phyloP scores from a whole-genome alignment of 2,329 filamentous ascomycete genomes.

The Aspergillus ruber region DNA sequence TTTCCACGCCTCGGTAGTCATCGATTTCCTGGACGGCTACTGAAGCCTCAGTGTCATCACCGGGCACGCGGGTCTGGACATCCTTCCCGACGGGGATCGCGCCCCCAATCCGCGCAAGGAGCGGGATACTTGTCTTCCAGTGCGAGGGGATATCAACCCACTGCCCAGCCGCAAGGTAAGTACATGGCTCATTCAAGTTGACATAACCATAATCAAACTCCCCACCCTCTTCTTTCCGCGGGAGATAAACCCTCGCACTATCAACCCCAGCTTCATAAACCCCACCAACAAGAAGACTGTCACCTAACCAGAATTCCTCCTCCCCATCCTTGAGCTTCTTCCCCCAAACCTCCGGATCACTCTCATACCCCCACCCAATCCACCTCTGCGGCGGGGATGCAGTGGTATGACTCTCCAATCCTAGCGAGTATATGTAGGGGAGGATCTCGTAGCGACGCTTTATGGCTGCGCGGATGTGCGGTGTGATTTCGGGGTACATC shows the following conservation, averaged over 20 bases:
- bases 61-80: constrained; percentile 47
- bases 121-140: constrained; percentile 51
- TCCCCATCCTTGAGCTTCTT: constrained; percentile 56
- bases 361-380: constrained; percentile 67
- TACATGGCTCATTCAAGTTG: constrained; percentile 57
- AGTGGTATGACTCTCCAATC: constrained; percentile 54
- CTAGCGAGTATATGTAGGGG: constrained; percentile 63
- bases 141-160: constrained; percentile 48
- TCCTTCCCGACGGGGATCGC: constrained; percentile 48
- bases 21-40: constrained; percentile 39
- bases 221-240: constrained; percentile 35
- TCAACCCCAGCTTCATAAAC: constrained; percentile 57
- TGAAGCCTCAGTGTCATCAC: constrained; percentile 43
- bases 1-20: constrained; percentile 52
- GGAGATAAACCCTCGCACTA: constrained; percentile 57
- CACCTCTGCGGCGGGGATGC: constrained; percentile 63
- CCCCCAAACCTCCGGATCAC: constrained; percentile 59
- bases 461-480: constrained; percentile 58
- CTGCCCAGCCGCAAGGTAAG: constrained; percentile 50
- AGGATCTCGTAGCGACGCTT: constrained; percentile 65
- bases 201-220: constrained; percentile 52
- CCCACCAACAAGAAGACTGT: constrained; percentile 59
- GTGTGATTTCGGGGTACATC: constrained; percentile 66
- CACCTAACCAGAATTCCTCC: constrained; percentile 67
- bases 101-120: constrained; percentile 51